Evolutionary conservation across 1,139 yeast genomes (phyloP).

Genomic region (Yamadazyma triangularis): DNA sequence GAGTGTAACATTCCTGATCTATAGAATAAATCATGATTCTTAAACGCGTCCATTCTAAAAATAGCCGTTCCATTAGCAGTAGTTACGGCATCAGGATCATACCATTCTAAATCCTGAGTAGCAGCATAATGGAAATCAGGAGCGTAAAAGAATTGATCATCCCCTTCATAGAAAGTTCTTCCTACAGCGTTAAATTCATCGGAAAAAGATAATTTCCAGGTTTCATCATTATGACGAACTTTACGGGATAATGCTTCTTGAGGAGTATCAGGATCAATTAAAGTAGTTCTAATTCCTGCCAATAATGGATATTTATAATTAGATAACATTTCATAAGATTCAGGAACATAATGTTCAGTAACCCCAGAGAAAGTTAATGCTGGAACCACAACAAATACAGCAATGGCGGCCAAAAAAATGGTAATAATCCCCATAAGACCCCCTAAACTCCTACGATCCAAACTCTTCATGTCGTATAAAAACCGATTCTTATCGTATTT

Average conservation of each 20-base stretch:
- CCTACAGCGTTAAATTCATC: slow-evolving; percentile 85
- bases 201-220: slow-evolving; percentile 69
- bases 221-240: slow-evolving; percentile 47
- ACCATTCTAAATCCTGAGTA: slow-evolving; percentile 83
- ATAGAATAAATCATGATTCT: slow-evolving; percentile 67
- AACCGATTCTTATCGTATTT: slow-evolving; percentile 64
- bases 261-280: slow-evolving; percentile 83
- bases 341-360: slow-evolving; percentile 26
- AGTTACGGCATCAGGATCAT: slow-evolving; percentile 74
- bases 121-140: slow-evolving; percentile 76
- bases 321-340: slow-evolving; percentile 45
- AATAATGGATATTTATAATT: slow-evolving; percentile 56
- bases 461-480: slow-evolving; percentile 50
- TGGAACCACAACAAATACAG: slow-evolving; percentile 67
- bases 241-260: slow-evolving; percentile 39
- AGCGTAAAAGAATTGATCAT: slow-evolving; percentile 80
- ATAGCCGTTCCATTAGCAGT: slow-evolving; percentile 64
- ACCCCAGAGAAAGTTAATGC: slow-evolving; percentile 72
- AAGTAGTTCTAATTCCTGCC: slow-evolving; percentile 54
- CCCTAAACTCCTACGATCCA: slow-evolving; percentile 57
- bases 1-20: slow-evolving; percentile 82
- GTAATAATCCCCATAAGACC: slow-evolving; percentile 56
- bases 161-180: slow-evolving; percentile 76
- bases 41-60: slow-evolving; percentile 68
- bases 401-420: slow-evolving; percentile 56